Evolutionary conservation across 2,329 filamentous ascomycete genomes (phyloP).

Genomic region (Botrytis pseudocinerea): DNA sequence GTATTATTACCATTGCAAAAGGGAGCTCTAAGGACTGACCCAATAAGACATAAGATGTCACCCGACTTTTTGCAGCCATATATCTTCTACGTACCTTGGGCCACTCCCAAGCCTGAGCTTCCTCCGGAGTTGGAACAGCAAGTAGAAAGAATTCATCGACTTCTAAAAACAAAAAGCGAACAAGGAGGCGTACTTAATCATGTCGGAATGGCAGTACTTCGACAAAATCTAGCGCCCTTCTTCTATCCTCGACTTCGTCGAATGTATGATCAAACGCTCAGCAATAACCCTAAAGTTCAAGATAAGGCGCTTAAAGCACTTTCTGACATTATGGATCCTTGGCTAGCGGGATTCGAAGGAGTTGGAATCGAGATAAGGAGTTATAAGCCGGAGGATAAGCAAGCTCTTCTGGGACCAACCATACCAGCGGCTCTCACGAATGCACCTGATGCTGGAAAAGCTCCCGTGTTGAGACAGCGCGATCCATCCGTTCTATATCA

Average conservation of each 20-base stretch:
- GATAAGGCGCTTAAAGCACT: background rate
- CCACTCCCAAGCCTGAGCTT: slow-evolving; percentile 9
- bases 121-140: background rate
- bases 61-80: slow-evolving; percentile 1
- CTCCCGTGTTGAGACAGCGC: slow-evolving; percentile 10
- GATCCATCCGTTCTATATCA: slow-evolving; percentile 19
- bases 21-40: slow-evolving; percentile 12
- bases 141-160: slow-evolving; percentile 7
- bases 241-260: slow-evolving; percentile 15
- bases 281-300: background rate
- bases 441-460: slow-evolving; percentile 2
- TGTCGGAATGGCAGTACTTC: background rate
- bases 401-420: background rate
- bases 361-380: slow-evolving; percentile 17
- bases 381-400: background rate
- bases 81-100: slow-evolving; percentile 14
- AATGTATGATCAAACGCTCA: slow-evolving; percentile 17
- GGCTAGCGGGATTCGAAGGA: slow-evolving; percentile 16
- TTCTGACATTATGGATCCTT: slow-evolving; percentile 6
- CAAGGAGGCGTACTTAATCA: background rate
- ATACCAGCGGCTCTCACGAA: slow-evolving; percentile 1
- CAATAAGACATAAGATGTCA: slow-evolving; percentile 9
- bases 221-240: slow-evolving; percentile 7
- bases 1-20: slow-evolving; percentile 7
- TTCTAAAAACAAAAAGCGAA: background rate